phyloP scores from a whole-genome alignment of 2,329 filamentous ascomycete species.

The Talaromyces sp. region DNA sequence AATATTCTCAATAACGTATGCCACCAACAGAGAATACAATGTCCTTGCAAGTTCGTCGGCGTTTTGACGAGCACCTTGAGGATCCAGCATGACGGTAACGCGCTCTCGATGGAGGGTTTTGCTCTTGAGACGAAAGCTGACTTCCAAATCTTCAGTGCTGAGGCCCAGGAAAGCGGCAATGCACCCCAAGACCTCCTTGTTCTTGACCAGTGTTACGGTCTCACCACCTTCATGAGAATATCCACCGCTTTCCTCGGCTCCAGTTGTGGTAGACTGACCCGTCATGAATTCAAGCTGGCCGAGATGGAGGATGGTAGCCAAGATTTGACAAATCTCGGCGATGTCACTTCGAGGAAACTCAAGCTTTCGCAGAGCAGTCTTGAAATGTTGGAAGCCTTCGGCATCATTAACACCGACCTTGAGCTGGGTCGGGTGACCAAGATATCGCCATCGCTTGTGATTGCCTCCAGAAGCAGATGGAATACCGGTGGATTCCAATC shows the following conservation, averaged over 20 bases:
- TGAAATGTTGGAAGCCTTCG: slow-evolving; percentile 95
- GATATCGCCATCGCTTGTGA: slow-evolving; percentile 90
- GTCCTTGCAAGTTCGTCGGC: slow-evolving; percentile 92
- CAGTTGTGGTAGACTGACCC: slow-evolving; percentile 69
- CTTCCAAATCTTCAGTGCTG: slow-evolving; percentile 71
- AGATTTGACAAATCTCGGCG: slow-evolving; percentile 90
- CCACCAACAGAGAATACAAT: slow-evolving; percentile 86
- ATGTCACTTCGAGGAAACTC: slow-evolving; percentile 92
- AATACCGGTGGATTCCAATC: slow-evolving; percentile 47
- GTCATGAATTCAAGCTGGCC: slow-evolving; percentile 92
- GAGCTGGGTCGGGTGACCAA: slow-evolving; percentile 92
- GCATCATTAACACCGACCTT: slow-evolving; percentile 96
- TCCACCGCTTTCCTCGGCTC: slow-evolving; percentile 86
- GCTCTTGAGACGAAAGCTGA: slow-evolving; percentile 87
- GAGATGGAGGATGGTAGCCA: slow-evolving; percentile 93
- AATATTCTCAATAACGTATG: slow-evolving; percentile 86
- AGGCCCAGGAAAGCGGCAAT: slow-evolving; percentile 95
- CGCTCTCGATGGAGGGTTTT: slow-evolving; percentile 94
- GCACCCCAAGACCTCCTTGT: slow-evolving; percentile 80
- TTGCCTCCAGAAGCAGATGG: slow-evolving; percentile 38
- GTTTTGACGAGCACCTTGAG: slow-evolving; percentile 79
- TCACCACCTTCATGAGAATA: slow-evolving; percentile 94
- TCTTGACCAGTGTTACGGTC: slow-evolving; percentile 79
- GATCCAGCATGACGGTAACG: slow-evolving; percentile 97
- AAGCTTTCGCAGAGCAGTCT: slow-evolving; percentile 86